Evolutionary conservation across 1,284 basidiomycete genomes (phyloP), one percentile per base, ranked within the genome.

Genomic region (Tilletiaria anomala): DNA sequence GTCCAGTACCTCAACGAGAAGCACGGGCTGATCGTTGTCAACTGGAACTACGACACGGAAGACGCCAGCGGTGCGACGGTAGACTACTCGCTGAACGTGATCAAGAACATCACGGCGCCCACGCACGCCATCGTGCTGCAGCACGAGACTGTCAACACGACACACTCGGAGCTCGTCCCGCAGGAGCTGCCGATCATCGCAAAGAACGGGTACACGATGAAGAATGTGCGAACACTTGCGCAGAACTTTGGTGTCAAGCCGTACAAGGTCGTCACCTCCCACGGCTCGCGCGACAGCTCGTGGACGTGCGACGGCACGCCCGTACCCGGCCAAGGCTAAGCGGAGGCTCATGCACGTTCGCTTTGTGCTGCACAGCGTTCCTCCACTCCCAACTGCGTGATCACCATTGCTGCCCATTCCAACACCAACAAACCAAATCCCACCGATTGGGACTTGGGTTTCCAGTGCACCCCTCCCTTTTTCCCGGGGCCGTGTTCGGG

Each of bases 301-400:
- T 60, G 57, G 57, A 58, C 54, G 5, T 60, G 57, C 42, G 32
- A 37, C 18, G 53, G 45, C 39, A 54, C 37, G 45, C 54, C 54
- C 15, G 15, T 5, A 5, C 47, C 54, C 8, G 52, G 54, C 8
- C 37, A n/a, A 20, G 0, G 2, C 35, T 41, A 34, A 32, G 22
- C 8, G 24, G 24, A n/a, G n/a, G n/a, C n/a, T n/a, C n/a, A n/a
- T n/a, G n/a, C n/a, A n/a, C n/a, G n/a, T n/a, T n/a, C n/a, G n/a
- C n/a, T n/a, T n/a, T n/a, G n/a, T n/a, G n/a, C n/a, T n/a, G n/a
- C n/a, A n/a, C n/a, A n/a, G n/a, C n/a, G n/a, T n/a, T n/a, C n/a
- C n/a, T n/a, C n/a, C n/a, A n/a, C n/a, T n/a, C n/a, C n/a, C n/a
- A n/a, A n/a, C n/a, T n/a, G n/a, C n/a, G n/a, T n/a, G n/a, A n/a